Evolutionary conservation across 306 rosid species (phyloP), one percentile per base, ranked within the genome.

Genomic region (Medicago lupulina): DNA sequence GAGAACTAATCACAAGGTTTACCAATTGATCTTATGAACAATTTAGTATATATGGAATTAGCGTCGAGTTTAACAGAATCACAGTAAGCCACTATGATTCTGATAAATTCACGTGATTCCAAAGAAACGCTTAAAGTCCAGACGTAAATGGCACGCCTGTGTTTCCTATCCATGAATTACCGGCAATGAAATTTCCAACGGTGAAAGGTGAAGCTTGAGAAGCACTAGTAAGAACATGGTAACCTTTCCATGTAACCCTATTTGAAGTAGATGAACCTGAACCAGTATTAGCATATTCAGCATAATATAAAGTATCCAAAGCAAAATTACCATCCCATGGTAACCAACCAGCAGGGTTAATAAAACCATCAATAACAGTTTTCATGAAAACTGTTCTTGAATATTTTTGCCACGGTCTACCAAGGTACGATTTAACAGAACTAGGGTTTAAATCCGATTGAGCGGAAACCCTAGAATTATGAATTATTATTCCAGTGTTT

Each of bases 241-340:
- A 92, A 69, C 96, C 96, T 64, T 66, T 75, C 97, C 97, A 92
- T 0, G 23, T 82, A 9, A 92, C 93, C 80, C 97, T 68, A 0
- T 84, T 78, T 0, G 87, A 40, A 31, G 96, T 92, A 0, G 86
- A 86, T 2, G 97, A 79, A 34, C 97, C 91, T 0, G 97, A 76
- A 0, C 97, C 97, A 0, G 91, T 86, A 18, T 92, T 92, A 11
- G 66, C 70, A 76, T 85, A 92, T 71, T 92, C 96, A 4, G 89
- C 97, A 64, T 92, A 89, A 8, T 79, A 92, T 28, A 84, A 74
- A 31, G 87, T 89, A 11, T 86, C 75, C 13, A 91, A 79, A 40
- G 95, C 97, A 79, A 91, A 91, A 31, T 71, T 74, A 2, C 97
- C 95, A 76, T 60, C 34, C 97, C 97, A 91, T 53, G 76, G 82